These are phyloP conservation scores for Eutrema heterophyllum DNA, from an alignment of 345 rosid species.

Conservation along the genomic window DNA sequence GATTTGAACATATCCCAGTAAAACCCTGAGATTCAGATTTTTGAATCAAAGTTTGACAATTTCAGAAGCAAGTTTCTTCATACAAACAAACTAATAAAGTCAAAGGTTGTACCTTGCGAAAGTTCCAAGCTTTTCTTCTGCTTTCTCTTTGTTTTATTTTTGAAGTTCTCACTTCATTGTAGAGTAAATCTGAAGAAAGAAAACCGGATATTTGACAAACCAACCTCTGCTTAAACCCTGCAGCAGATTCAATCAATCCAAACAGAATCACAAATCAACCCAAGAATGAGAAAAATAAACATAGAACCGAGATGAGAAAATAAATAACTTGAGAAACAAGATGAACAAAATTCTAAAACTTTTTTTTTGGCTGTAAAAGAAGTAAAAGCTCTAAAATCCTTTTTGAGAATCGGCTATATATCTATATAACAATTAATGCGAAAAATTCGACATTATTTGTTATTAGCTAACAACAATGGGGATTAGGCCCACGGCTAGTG, in stretches of 20 bases:
- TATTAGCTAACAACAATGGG: constrained; percentile 29
- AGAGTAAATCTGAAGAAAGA: constrained; percentile 24
- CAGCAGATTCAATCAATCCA: constrained; percentile 13
- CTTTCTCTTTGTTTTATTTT: not conserved
- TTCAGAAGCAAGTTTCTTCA: not conserved
- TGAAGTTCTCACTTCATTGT: constrained; percentile 24
- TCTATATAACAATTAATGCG: constrained; percentile 4
- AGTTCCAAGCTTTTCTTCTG: constrained; percentile 12
- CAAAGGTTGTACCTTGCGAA: constrained; percentile 20
- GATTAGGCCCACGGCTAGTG: constrained; percentile 29
- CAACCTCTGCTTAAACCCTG: constrained; percentile 20
- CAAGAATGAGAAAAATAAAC: not conserved
- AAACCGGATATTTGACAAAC: not conserved
- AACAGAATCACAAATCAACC: not conserved
- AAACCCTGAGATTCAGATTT: not conserved
- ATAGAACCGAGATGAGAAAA: not conserved
- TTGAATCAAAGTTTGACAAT: not conserved
- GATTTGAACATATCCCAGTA: not conserved
- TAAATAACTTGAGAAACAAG: not conserved
- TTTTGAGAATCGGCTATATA: constrained; percentile 2
- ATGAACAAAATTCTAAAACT: not conserved
- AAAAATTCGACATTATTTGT: constrained; percentile 14
- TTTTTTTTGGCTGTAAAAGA: constrained; percentile 7
- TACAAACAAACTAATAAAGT: constrained; percentile 10
- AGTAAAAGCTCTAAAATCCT: constrained; percentile 15